Conservation (phyloP, 2,329 filamentous ascomycete species). For the Aaosphaeria arxii region DNA sequence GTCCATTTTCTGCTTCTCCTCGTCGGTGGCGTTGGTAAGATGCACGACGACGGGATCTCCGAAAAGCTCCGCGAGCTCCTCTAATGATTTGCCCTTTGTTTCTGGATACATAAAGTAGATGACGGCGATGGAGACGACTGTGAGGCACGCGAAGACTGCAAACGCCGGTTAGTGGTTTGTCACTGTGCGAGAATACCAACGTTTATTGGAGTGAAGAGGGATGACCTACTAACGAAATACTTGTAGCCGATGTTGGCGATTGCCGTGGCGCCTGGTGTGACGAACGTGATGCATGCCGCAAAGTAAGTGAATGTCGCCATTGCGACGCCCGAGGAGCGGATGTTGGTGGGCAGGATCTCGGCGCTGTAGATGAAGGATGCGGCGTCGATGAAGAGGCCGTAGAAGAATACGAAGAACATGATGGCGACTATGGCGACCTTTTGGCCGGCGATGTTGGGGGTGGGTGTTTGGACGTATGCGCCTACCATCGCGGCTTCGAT, state of each 20-base stretch:
- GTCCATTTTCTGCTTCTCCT: constrained; percentile 15
- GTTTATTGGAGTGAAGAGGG: neutral
- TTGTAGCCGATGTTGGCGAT: constrained; percentile 21
- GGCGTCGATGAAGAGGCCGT: constrained; percentile 18
- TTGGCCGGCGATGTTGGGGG: constrained; percentile 10
- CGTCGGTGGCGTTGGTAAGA: constrained; percentile 16
- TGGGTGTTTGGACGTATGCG: constrained; percentile 11
- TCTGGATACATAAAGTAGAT: constrained; percentile 16
- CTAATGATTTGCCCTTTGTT: constrained; percentile 13
- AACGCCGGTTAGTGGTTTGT: neutral
- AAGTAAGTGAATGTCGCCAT: constrained; percentile 15
- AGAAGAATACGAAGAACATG: constrained; percentile 35
- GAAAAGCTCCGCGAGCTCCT: constrained; percentile 15
- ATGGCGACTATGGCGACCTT: constrained; percentile 20
- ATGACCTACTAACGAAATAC: constrained; percentile 17
- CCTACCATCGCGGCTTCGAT: constrained; percentile 23
- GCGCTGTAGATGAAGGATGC: constrained; percentile 21
- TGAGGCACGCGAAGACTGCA: constrained; percentile 31
- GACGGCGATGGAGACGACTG: constrained; percentile 25
- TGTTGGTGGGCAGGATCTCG: constrained; percentile 20
- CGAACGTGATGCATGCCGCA: constrained; percentile 13
- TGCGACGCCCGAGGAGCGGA: constrained; percentile 12
- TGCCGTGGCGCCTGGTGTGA: constrained; percentile 14
- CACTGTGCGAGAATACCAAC: neutral
- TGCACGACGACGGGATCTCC: constrained; percentile 18